A percentile compares a stretch with the other conserved stretches of the same genome.
These are phyloP conservation scores for Vanderwaltozyma yarrowii DNA, from an alignment of 805 yeast genomes.

Conservation along the genomic window DNA sequence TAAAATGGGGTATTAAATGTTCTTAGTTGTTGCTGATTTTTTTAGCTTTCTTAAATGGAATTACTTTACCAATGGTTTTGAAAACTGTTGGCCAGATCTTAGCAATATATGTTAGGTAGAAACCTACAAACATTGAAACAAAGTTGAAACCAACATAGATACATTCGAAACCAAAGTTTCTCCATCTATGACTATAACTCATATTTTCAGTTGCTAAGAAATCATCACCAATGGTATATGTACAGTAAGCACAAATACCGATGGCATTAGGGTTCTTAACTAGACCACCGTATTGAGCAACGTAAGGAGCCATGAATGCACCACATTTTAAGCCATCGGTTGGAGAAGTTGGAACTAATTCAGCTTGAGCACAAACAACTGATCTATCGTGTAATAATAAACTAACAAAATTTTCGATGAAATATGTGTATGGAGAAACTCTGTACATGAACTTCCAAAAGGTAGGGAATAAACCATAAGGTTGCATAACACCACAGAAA, in stretches of 20 bases:
- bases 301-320: slow-evolving; percentile 13
- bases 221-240: slow-evolving; percentile 40
- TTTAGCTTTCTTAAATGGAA: slow-evolving; percentile 1
- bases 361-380: slow-evolving; percentile 33
- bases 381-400: slow-evolving; percentile 38
- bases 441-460: slow-evolving; percentile 36
- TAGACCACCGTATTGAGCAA: slow-evolving; percentile 16
- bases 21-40: not conserved
- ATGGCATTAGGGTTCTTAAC: slow-evolving; percentile 29
- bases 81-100: slow-evolving; percentile 12
- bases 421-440: slow-evolving; percentile 35
- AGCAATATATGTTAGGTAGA: slow-evolving; percentile 35
- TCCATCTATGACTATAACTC: slow-evolving; percentile 35
- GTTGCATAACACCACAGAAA: slow-evolving; percentile 34
- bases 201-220: slow-evolving; percentile 33
- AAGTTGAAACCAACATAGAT: slow-evolving; percentile 39
- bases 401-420: slow-evolving; percentile 36
- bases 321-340: slow-evolving; percentile 29
- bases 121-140: slow-evolving; percentile 32
- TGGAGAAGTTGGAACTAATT: slow-evolving; percentile 13
- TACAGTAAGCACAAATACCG: slow-evolving; percentile 44
- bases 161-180: slow-evolving; percentile 47
- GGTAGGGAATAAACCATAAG: slow-evolving; percentile 29
- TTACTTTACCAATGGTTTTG: not conserved
- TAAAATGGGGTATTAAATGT: not conserved